A percentile compares a stretch with the other conserved stretches of the same genome.
phyloP scores from a whole-genome alignment of 805 yeast genomes.

The Pichia eremophila region DNA sequence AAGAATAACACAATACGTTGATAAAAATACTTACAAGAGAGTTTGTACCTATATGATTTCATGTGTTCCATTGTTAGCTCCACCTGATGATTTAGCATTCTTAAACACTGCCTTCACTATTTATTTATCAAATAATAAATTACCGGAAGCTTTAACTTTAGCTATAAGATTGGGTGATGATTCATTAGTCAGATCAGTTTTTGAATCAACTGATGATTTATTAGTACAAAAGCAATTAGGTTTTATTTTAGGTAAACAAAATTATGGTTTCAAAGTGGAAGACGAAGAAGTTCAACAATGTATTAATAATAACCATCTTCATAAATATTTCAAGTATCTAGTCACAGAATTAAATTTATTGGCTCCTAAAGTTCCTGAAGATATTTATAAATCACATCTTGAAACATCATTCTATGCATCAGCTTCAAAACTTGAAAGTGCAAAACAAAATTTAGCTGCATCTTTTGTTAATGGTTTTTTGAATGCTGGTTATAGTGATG shows the following conservation, averaged over 20 bases:
- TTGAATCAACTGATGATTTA: conserved; percentile 67
- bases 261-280: conserved; percentile 65
- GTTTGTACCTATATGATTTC: conserved; percentile 92
- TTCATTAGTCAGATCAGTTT: conserved; percentile 65
- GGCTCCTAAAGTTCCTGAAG: conserved; percentile 91
- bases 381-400: conserved; percentile 82
- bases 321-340: conserved; percentile 71
- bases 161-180: conserved; percentile 88
- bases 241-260: conserved; percentile 78
- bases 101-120: conserved; percentile 82
- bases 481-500: conserved; percentile 85
- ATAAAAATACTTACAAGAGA: conserved; percentile 72
- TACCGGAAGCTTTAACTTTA: conserved; percentile 82
- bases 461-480: conserved; percentile 89
- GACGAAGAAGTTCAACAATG: conserved; percentile 73
- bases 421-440: conserved; percentile 65
- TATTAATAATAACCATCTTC: conserved; percentile 67
- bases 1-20: conserved; percentile 73
- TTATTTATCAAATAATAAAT: conserved; percentile 66
- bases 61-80: conserved; percentile 93
- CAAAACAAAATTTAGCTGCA: conserved; percentile 90
- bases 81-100: conserved; percentile 84
- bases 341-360: conserved; percentile 80
- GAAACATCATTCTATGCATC: conserved; percentile 54
- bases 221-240: conserved; percentile 84